phyloP scores from a whole-genome alignment of 2,329 filamentous ascomycete genomes.

The Epichloe glyceriae region DNA sequence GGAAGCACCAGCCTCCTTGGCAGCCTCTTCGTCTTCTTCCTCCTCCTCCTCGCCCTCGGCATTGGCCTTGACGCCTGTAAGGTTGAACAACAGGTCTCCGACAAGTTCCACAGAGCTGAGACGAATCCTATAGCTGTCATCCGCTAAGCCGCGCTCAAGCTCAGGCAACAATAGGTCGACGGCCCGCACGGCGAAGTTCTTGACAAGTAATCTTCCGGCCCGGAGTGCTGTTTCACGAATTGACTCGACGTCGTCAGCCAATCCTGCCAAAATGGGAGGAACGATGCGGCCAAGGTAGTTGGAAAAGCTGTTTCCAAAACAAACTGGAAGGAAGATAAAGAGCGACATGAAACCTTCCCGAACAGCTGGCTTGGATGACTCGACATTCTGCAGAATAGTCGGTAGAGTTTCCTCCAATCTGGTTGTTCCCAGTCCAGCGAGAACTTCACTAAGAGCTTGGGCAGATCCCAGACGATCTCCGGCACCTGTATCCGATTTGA shows the following conservation, averaged over 20 bases:
- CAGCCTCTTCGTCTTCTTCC: constrained; percentile 51
- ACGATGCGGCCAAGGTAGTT: constrained; percentile 93
- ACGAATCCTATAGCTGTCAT: constrained; percentile 94
- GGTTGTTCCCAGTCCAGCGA: constrained; percentile 84
- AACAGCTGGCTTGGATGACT: constrained; percentile 78
- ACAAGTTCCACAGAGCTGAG: constrained; percentile 97
- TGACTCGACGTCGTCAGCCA: constrained; percentile 91
- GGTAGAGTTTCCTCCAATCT: constrained; percentile 91
- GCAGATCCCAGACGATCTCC: constrained; percentile 93
- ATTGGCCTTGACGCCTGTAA: constrained; percentile 81
- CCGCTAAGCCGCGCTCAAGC: constrained; percentile 88
- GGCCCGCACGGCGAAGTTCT: constrained; percentile 92
- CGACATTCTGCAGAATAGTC: constrained; percentile 90
- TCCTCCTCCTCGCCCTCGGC: constrained; percentile 63
- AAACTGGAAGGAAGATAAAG: constrained; percentile 97
- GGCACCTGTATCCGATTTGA: constrained; percentile 93
- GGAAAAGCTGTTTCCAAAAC: constrained; percentile 96
- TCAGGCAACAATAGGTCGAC: constrained; percentile 91
- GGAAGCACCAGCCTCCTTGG: constrained; percentile 81
- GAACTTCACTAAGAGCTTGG: constrained; percentile 89
- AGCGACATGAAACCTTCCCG: constrained; percentile 98
- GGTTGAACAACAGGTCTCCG: constrained; percentile 91
- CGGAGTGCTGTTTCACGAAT: constrained; percentile 94
- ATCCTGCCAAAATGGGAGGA: constrained; percentile 81
- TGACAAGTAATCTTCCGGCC: constrained; percentile 86